These are phyloP conservation scores for Nymphaea colorata DNA, from an alignment of 164 flowering plant genomes.

Conservation along the genomic window DNA sequence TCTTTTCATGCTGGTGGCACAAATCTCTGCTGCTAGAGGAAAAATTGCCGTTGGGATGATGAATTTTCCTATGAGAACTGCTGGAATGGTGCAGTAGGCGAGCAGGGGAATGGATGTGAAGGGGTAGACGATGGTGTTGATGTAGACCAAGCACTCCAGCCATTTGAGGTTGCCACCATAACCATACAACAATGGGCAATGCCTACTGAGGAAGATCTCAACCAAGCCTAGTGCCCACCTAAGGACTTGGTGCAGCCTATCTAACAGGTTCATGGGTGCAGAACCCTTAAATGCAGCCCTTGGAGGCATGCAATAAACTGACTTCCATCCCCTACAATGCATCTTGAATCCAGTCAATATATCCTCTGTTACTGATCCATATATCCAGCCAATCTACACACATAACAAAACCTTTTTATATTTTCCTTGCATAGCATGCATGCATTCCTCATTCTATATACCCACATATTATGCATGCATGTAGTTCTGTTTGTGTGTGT, in stretches of 20 bases:
- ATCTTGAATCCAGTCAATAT: slow-evolving; percentile 90
- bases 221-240: slow-evolving; percentile 92
- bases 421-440: slow-evolving; percentile 1
- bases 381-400: no score
- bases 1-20: no score
- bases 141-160: slow-evolving; percentile 71
- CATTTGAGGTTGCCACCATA: slow-evolving; percentile 57
- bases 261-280: slow-evolving; percentile 95
- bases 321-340: slow-evolving; percentile 93
- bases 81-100: slow-evolving; percentile 48
- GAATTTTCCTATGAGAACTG: slow-evolving; percentile 34
- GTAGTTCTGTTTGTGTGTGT: no score
- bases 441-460: no score
- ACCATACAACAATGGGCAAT: slow-evolving; percentile 93
- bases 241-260: slow-evolving; percentile 89
- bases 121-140: slow-evolving; percentile 79
- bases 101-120: slow-evolving; percentile 74
- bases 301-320: slow-evolving; percentile 80
- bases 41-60: slow-evolving; percentile 28
- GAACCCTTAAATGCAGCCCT: slow-evolving; percentile 95
- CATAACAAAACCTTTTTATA: neutral
- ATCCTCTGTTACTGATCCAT: slow-evolving; percentile 90
- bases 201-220: slow-evolving; percentile 83
- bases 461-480: no score
- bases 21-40: neutral